phyloP scores from a whole-genome alignment of 345 rosid species.

The Trapa bicornis region DNA sequence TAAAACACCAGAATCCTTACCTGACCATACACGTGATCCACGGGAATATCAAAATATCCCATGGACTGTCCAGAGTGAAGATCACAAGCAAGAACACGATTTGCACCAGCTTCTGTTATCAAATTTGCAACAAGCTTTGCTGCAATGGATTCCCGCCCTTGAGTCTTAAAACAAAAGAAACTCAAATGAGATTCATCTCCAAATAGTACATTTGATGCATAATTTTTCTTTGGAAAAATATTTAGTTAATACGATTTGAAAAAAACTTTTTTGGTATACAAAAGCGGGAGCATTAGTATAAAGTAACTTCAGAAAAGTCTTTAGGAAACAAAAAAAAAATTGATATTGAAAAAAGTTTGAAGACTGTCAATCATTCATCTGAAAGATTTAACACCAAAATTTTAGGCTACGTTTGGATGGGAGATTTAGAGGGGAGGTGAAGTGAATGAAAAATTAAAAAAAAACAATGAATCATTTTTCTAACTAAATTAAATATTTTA shows the following conservation, averaged over 20 bases:
- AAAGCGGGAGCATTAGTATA: background rate
- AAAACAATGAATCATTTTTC: too few relatives aligned
- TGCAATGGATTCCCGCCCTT: slow-evolving; percentile 95
- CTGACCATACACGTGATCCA: too few relatives aligned
- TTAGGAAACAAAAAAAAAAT: background rate
- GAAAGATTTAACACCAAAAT: background rate
- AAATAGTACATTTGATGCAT: background rate
- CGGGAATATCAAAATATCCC: slow-evolving; percentile 46
- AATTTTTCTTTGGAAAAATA: background rate
- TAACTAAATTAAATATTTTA: too few relatives aligned
- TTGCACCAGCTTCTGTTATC: slow-evolving; percentile 92
- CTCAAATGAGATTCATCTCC: background rate
- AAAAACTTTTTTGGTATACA: background rate
- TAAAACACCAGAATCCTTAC: too few relatives aligned
- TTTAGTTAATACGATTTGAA: background rate
- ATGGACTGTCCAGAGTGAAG: slow-evolving; percentile 99
- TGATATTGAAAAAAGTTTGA: background rate
- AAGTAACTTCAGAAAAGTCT: background rate
- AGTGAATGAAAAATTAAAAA: too few relatives aligned
- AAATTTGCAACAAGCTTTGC: slow-evolving; percentile 94
- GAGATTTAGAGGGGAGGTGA: too few relatives aligned
- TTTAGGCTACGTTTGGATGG: background rate
- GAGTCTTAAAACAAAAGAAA: slow-evolving; percentile 49
- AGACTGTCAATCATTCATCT: background rate
- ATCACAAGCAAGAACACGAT: slow-evolving; percentile 96